Evolutionary conservation across 805 yeast genomes (phyloP).

Genomic region (Lachancea fermentati): DNA sequence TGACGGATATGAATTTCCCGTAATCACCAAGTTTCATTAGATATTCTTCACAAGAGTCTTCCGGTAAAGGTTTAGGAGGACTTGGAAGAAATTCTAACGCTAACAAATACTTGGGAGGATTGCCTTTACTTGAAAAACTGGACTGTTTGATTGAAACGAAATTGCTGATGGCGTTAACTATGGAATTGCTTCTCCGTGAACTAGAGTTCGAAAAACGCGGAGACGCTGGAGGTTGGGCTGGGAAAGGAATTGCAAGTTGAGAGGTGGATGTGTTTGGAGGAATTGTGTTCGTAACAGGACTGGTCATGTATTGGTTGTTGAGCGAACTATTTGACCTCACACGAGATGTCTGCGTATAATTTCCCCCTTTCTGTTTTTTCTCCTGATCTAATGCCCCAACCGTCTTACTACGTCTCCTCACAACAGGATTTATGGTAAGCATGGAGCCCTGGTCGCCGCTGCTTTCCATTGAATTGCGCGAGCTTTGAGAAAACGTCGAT

Average conservation of each 20-base stretch:
- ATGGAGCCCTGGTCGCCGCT: conserved; percentile 6
- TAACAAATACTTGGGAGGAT: conserved; percentile 8
- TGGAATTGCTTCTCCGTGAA: conserved; percentile 34
- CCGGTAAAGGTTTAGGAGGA: conserved; percentile 27
- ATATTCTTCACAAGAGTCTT: conserved; percentile 29
- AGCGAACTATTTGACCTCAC: conserved; percentile 8
- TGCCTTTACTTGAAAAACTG: conserved; percentile 15
- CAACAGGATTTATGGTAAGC: neutral
- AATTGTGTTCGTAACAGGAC: neutral
- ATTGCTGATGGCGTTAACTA: conserved; percentile 36
- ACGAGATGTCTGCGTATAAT: neutral
- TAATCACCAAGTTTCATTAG: conserved; percentile 27
- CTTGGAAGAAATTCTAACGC: conserved; percentile 18
- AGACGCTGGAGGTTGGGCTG: conserved; percentile 1
- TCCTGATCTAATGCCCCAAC: conserved; percentile 24
- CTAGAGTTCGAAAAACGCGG: conserved; percentile 7
- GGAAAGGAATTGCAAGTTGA: conserved; percentile 1
- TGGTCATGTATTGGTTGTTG: neutral
- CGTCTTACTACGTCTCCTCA: conserved; percentile 30
- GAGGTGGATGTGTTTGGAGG: conserved; percentile 2
- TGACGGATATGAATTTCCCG: conserved; percentile 29
- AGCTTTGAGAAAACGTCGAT: conserved; percentile 9
- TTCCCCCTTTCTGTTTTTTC: neutral
- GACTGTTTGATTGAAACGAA: conserved; percentile 32
- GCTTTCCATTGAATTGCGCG: conserved; percentile 10